Base-by-base conservation (phyloP, 179 eudicot species). In the Spinacia oleracea region DNA sequence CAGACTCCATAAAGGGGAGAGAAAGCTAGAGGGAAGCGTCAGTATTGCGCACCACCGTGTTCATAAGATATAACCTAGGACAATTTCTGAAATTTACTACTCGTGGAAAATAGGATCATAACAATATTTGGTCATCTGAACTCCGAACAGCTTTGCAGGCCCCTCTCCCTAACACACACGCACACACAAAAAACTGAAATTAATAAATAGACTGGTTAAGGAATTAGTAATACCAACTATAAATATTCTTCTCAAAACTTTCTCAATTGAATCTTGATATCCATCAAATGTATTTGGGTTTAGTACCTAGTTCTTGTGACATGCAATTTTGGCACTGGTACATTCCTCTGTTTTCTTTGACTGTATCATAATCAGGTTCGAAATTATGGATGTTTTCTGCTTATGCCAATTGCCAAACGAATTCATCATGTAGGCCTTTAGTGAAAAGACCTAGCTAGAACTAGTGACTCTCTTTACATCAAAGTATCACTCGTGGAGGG, bases 351-450 rank as follows among this genome's bases (percentile, higher is more conserved):
- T 27, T 45, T 70, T 70, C 58, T 70, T 1, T 6, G 4, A 14
- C 58, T 27, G 5, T 46, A 70, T 46, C 74, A 70, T 70, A 9
- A 70, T 70, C 27, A 25, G 40, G 27, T 70, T 45, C 38, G 46
- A 67, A 6, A 4, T 5, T 31, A 25, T 27, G 38, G 27, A n/a
- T 46, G 51, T 27, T 45, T 12, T 68, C 15, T n/a, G 5, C 10
- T 56, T 56, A n/a, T 56, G 60, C 9, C 23, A 45, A 68, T 7
- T 56, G 60, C 9, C 23, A 45, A 68, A 20, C n/a, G n/a, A 25
- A 45, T 46, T 14, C 8, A 27, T 38, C 15, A 32, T 27, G 21
- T 27, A 43, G 72, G 10, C 16, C 9, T 23, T 43, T 46, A 48
- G 25, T 71, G 59, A 50, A 48, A n/a, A n/a, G n/a, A 71, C 34